phyloP scores from a whole-genome alignment of 2,329 filamentous ascomycete species.

The Beauveria asiatica region DNA sequence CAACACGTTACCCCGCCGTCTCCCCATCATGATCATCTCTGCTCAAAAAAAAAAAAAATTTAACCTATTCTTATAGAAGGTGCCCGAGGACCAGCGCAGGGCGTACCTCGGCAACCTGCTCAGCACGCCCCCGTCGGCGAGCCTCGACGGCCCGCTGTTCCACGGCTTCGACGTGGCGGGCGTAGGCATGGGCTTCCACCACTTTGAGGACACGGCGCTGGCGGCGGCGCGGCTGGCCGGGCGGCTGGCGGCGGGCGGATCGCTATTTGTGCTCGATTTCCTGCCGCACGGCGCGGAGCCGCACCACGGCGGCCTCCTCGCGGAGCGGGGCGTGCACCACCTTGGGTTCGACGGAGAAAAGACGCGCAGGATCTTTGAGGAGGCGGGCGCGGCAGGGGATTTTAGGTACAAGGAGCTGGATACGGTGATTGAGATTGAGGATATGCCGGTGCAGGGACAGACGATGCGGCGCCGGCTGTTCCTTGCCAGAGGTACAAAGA shows the following conservation, averaged over 20 bases:
- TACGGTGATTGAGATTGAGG: conserved; percentile 37
- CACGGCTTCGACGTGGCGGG: conserved; percentile 60
- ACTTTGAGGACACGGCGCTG: conserved; percentile 56
- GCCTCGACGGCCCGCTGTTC: conserved; percentile 53
- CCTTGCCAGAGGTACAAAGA: conserved; percentile 41
- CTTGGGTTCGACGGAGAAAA: conserved; percentile 56
- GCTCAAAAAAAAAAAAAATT: too few relatives aligned
- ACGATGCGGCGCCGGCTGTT: conserved; percentile 29
- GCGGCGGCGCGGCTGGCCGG: conserved; percentile 50
- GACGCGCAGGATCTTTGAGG: conserved; percentile 52
- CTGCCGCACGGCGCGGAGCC: conserved; percentile 39
- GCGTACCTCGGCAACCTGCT: conserved; percentile 52
- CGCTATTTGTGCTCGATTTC: conserved; percentile 61
- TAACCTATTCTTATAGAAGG: conserved; percentile 31
- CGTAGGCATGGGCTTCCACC: conserved; percentile 57
- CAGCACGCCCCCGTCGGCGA: conserved; percentile 38
- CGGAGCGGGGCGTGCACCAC: conserved; percentile 48
- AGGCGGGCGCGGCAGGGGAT: conserved; percentile 49
- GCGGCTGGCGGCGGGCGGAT: conserved; percentile 56
- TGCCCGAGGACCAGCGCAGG: conserved; percentile 42
- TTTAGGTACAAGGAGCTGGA: conserved; percentile 50
- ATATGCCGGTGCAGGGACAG: conserved; percentile 20
- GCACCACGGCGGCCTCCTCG: conserved; percentile 13
- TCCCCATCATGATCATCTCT: too few relatives aligned
- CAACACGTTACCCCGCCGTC: not conserved